phyloP scores from a whole-genome alignment of 129 eudicot genomes.

The Artemisia annua region DNA sequence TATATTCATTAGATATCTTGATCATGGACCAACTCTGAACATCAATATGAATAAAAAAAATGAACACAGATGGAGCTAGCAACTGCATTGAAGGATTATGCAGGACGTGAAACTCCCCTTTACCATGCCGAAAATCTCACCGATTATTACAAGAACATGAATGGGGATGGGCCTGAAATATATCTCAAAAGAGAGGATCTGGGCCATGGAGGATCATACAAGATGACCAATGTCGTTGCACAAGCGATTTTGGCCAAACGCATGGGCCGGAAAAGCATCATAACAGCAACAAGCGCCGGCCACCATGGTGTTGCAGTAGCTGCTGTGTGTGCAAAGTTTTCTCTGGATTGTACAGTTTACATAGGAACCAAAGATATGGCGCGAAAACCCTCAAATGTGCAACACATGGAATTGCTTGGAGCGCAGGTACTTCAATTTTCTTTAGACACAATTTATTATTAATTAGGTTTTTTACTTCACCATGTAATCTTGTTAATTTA shows the following conservation, averaged over 20 bases:
- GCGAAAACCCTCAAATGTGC: slow-evolving; percentile 49
- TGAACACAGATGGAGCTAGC: slow-evolving; percentile 45
- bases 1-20: not conserved
- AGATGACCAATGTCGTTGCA: slow-evolving; percentile 64
- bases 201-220: slow-evolving; percentile 66
- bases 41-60: not conserved
- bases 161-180: slow-evolving; percentile 63
- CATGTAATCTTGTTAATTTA: too few relatives aligned
- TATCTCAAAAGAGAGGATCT: slow-evolving; percentile 78
- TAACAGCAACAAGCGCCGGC: slow-evolving; percentile 64
- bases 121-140: slow-evolving; percentile 59
- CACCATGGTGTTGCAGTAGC: slow-evolving; percentile 67
- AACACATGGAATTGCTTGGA: slow-evolving; percentile 54
- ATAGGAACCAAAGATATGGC: slow-evolving; percentile 44
- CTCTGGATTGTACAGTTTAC: slow-evolving; percentile 48
- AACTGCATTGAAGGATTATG: slow-evolving; percentile 54
- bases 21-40: not conserved
- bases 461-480: too few relatives aligned
- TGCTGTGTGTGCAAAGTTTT: slow-evolving; percentile 63
- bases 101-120: slow-evolving; percentile 70
- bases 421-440: slow-evolving; percentile 40
- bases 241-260: slow-evolving; percentile 66
- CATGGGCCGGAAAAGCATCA: slow-evolving; percentile 46
- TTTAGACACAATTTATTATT: not conserved
- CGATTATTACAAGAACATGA: slow-evolving; percentile 48